phyloP scores from a whole-genome alignment of 257 asterid genomes.

The Solanum pennellii region DNA sequence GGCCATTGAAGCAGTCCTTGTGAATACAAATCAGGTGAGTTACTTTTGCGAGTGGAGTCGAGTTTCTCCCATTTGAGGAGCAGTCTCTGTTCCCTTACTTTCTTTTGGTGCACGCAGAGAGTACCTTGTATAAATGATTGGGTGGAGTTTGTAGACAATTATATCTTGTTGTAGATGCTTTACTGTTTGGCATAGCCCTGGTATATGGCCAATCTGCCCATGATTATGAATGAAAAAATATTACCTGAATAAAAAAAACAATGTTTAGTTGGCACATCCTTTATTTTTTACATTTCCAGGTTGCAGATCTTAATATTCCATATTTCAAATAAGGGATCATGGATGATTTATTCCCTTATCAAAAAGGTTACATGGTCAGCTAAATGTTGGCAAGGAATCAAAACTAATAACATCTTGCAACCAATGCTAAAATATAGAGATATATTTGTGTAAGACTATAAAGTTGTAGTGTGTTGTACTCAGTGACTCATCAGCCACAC shows the following conservation, averaged over 20 bases:
- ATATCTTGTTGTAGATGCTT: not conserved
- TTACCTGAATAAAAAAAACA: not conserved
- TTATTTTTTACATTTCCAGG: not conserved
- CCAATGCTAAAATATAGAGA: not conserved
- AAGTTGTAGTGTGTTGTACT: not conserved
- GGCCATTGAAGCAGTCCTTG: constrained; percentile 58
- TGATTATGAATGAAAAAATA: not conserved
- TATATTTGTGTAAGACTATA: not conserved
- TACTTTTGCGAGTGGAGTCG: not conserved
- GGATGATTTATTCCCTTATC: not conserved
- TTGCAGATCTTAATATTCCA: not conserved
- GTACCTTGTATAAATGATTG: not conserved
- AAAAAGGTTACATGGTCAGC: not conserved
- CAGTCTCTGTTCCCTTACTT: not conserved
- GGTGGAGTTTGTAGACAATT: not conserved
- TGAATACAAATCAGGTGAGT: constrained; percentile 78
- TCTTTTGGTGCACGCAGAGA: not conserved
- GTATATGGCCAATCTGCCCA: not conserved
- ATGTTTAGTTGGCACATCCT: not conserved
- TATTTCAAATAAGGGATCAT: not conserved
- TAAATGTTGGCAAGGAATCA: not conserved
- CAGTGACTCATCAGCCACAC: not conserved
- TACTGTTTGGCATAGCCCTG: not conserved
- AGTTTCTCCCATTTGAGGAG: not conserved
- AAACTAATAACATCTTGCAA: not conserved